phyloP scores from a whole-genome alignment of 139 green algal species.

The Tetraselmis chui region DNA sequence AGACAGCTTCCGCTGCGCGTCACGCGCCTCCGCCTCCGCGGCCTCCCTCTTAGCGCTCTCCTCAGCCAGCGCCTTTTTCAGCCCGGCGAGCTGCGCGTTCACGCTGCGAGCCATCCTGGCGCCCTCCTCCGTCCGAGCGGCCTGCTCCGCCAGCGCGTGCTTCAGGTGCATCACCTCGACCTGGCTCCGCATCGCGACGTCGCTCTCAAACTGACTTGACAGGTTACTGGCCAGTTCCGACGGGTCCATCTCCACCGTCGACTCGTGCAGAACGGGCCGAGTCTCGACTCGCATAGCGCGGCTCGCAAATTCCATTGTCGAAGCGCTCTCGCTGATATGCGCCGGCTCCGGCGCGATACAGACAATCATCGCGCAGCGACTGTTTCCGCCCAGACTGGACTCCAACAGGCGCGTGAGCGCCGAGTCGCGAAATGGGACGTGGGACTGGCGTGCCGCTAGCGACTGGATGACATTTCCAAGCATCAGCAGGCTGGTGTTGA shows the following conservation, averaged over 20 bases:
- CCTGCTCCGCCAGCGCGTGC: neutral
- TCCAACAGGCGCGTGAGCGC: constrained; percentile 45
- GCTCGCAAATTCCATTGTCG: constrained; percentile 32
- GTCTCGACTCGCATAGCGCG: constrained; percentile 24
- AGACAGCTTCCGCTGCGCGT: neutral
- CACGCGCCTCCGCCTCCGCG: neutral
- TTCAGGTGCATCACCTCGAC: neutral
- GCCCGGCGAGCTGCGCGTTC: neutral
- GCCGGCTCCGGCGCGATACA: constrained; percentile 16
- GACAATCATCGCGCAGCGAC: constrained; percentile 38
- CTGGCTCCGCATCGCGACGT: neutral
- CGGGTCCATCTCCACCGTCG: neutral
- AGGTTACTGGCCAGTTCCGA: neutral
- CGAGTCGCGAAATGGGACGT: constrained; percentile 42
- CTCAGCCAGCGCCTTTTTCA: neutral
- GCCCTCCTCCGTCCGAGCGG: neutral
- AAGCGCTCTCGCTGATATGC: constrained; percentile 11
- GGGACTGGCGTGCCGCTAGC: constrained; percentile 15
- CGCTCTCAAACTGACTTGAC: neutral
- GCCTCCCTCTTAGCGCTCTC: neutral
- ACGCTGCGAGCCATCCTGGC: neutral
- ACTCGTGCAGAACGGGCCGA: constrained; percentile 16
- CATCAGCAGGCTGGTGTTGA: constrained; percentile 36
- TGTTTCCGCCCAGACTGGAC: constrained; percentile 27
- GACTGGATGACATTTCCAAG: constrained; percentile 39